A percentile compares a stretch with the other conserved stretches of the same genome.
phyloP scores from a whole-genome alignment of 371 early-diverging fungal genomes.

The Mucor plumbeus region DNA sequence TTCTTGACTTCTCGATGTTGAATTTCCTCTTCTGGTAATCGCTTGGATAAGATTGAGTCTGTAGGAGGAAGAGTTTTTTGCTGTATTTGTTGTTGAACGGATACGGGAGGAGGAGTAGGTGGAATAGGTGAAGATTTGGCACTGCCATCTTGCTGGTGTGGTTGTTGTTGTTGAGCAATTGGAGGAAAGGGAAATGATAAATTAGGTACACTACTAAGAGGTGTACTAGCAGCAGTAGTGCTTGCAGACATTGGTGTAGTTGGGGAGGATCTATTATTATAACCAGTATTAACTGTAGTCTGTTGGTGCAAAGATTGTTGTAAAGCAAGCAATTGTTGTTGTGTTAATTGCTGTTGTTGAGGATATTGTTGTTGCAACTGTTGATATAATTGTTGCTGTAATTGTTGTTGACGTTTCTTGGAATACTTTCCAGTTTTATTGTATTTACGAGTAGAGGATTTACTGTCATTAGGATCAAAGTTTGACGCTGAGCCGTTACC shows the following conservation, averaged over 20 bases:
- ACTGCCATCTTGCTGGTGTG: conserved; percentile 5
- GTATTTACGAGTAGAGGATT: conserved; percentile 61
- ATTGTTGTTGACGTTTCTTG: conserved; percentile 53
- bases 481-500: neutral
- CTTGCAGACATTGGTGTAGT: conserved; percentile 2
- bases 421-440: conserved; percentile 71
- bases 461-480: conserved; percentile 26
- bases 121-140: conserved; percentile 12
- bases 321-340: conserved; percentile 38
- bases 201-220: neutral
- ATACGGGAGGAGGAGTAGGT: conserved; percentile 9
- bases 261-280: conserved; percentile 15
- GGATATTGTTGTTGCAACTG: conserved; percentile 33
- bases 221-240: conserved; percentile 7
- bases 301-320: conserved; percentile 35
- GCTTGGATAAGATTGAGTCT: conserved; percentile 44
- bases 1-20: conserved; percentile 50
- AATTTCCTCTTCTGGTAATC: conserved; percentile 54
- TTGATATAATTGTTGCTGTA: conserved; percentile 29
- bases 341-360: conserved; percentile 37
- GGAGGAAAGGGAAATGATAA: conserved; percentile 12
- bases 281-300: neutral
- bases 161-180: conserved; percentile 9
- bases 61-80: conserved; percentile 17
- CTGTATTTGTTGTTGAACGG: neutral